Percentiles rank a stretch among this genome's conserved stretches.
phyloP scores from a whole-genome alignment of 2,329 filamentous ascomycete species.

The Hymenoscyphus occultus region DNA sequence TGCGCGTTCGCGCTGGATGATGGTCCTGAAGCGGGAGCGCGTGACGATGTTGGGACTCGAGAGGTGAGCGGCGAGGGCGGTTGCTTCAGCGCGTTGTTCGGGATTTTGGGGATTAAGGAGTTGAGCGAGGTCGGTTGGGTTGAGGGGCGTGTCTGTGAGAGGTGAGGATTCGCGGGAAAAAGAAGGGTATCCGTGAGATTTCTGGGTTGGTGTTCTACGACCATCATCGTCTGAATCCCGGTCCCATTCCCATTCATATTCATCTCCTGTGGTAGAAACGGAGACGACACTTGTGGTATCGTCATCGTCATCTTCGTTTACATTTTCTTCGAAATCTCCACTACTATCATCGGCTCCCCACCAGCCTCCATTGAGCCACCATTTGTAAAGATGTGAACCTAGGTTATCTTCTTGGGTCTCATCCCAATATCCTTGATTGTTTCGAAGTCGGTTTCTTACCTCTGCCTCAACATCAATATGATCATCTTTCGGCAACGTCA shows the following conservation, averaged over 20 bases:
- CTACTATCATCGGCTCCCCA: conserved; percentile 82
- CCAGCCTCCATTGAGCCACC: conserved; percentile 80
- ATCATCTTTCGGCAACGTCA: conserved; percentile 56
- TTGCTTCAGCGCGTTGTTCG: conserved; percentile 78
- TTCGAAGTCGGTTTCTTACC: conserved; percentile 60
- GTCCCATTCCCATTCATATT: conserved; percentile 45
- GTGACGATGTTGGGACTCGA: conserved; percentile 71
- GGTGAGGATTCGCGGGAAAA: conserved; percentile 55
- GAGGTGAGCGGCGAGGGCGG: conserved; percentile 76
- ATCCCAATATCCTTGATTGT: conserved; percentile 40
- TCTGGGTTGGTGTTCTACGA: conserved; percentile 72
- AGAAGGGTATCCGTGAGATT: conserved; percentile 43
- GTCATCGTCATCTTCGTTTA: conserved; percentile 61
- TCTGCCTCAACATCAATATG: conserved; percentile 79
- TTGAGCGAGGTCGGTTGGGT: conserved; percentile 67
- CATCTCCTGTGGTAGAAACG: conserved; percentile 43
- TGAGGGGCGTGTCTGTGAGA: conserved; percentile 59
- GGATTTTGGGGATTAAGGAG: conserved; percentile 76
- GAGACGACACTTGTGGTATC: conserved; percentile 75
- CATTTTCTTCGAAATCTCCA: conserved; percentile 66
- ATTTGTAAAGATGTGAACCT: conserved; percentile 72
- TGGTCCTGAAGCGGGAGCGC: conserved; percentile 69
- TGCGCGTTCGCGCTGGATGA: conserved; percentile 66
- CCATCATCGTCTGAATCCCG: conserved; percentile 41
- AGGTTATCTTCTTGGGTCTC: conserved; percentile 61